Evolutionary conservation across 2,329 filamentous ascomycete species (phyloP).

Genomic region (Onygena corvina): DNA sequence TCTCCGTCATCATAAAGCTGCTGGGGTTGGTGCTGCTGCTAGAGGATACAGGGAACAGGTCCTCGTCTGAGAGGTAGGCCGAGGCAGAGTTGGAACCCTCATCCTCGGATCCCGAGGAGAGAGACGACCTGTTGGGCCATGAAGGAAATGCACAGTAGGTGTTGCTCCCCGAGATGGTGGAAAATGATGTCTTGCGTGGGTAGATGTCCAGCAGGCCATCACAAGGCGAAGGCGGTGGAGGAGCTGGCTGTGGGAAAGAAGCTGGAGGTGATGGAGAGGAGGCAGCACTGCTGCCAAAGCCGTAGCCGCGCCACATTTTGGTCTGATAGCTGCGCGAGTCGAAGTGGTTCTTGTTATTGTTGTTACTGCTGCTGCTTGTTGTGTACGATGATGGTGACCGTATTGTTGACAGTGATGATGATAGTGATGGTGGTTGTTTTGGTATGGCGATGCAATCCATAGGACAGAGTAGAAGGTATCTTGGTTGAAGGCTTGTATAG

Average conservation of each 20-base stretch:
- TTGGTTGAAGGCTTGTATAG: not conserved
- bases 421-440: slow-evolving; percentile 1
- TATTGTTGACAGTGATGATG: slow-evolving; percentile 1
- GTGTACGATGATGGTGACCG: slow-evolving; percentile 1
- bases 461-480: not conserved
- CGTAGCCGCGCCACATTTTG: slow-evolving; percentile 15
- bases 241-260: slow-evolving; percentile 25
- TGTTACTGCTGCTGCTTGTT: not conserved
- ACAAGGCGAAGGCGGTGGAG: slow-evolving; percentile 30
- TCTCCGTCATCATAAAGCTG: not conserved
- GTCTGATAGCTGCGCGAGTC: slow-evolving; percentile 6
- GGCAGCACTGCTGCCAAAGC: slow-evolving; percentile 13
- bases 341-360: not conserved
- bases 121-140: slow-evolving; percentile 33
- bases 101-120: slow-evolving; percentile 25
- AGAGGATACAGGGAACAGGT: slow-evolving; percentile 28
- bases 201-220: slow-evolving; percentile 31
- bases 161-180: slow-evolving; percentile 26
- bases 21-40: slow-evolving; percentile 15
- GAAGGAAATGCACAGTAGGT: slow-evolving; percentile 35
- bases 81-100: slow-evolving; percentile 18
- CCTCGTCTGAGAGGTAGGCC: slow-evolving; percentile 34
- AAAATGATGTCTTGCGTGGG: slow-evolving; percentile 34
- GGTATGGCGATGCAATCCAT: slow-evolving; percentile 8
- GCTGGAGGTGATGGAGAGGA: slow-evolving; percentile 22